These are phyloP conservation scores for Neonectria sp. DNA, from an alignment of 2,329 filamentous ascomycete genomes.

Conservation along the genomic window DNA sequence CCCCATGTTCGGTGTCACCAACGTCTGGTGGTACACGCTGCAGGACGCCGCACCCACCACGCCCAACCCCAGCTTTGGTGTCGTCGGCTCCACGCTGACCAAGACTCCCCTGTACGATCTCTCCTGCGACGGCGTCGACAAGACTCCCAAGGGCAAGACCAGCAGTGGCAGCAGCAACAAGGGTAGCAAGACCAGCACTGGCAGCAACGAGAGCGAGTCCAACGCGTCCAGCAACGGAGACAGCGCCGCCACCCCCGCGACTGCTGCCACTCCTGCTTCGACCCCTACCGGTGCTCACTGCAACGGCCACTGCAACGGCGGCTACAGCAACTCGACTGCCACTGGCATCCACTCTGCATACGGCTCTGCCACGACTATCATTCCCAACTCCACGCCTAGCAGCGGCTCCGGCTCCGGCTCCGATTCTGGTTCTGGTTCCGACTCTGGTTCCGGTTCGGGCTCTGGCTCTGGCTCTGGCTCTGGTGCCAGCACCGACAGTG, in stretches of 20 bases:
- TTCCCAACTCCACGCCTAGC: neutral
- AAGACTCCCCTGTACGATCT: slow-evolving; percentile 75
- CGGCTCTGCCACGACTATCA: neutral
- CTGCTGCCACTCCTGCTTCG: slow-evolving; percentile 30
- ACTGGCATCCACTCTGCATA: slow-evolving; percentile 16
- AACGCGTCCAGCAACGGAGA: slow-evolving; percentile 16
- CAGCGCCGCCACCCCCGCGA: slow-evolving; percentile 13
- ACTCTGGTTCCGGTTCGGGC: slow-evolving; percentile 33
- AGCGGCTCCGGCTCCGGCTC: slow-evolving; percentile 35
- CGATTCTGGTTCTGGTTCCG: slow-evolving; percentile 6
- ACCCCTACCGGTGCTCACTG: slow-evolving; percentile 17
- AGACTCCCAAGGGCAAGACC: slow-evolving; percentile 25
- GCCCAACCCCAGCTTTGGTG: slow-evolving; percentile 79
- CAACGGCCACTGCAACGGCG: neutral
- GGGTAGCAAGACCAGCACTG: slow-evolving; percentile 1
- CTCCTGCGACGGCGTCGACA: slow-evolving; percentile 59
- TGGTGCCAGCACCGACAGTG: slow-evolving; percentile 22
- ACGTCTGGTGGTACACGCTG: slow-evolving; percentile 85
- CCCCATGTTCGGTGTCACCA: slow-evolving; percentile 73
- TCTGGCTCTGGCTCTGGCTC: slow-evolving; percentile 43
- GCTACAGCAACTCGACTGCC: slow-evolving; percentile 17
- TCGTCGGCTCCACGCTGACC: slow-evolving; percentile 70
- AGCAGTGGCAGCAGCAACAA: slow-evolving; percentile 30
- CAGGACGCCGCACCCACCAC: slow-evolving; percentile 74
- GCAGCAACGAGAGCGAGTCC: slow-evolving; percentile 16